These are phyloP conservation scores for Lipomyces japonicus DNA, from an alignment of 805 yeast genomes.

Conservation along the genomic window DNA sequence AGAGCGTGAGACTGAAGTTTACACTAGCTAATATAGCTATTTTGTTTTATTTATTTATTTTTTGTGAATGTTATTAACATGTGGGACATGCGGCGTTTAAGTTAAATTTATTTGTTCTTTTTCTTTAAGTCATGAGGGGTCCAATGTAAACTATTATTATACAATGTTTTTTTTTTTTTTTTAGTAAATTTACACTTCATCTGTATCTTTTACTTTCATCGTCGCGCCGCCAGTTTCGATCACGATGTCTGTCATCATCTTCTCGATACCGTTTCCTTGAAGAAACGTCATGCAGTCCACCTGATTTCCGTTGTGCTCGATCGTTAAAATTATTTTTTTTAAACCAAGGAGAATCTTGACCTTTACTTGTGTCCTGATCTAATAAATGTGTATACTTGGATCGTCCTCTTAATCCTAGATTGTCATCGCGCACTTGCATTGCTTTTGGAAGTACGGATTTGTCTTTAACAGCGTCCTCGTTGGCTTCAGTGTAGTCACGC, in stretches of 20 bases:
- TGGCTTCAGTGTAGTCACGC: constrained; percentile 33
- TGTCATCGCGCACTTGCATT: constrained; percentile 33
- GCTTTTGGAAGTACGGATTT: constrained; percentile 34
- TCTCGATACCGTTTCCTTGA: constrained; percentile 10
- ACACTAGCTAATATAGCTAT: not conserved
- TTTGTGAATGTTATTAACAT: not conserved
- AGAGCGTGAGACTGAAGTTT: constrained; percentile 47
- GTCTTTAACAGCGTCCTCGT: constrained; percentile 36
- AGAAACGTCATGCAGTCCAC: constrained; percentile 15
- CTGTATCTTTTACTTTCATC: not conserved
- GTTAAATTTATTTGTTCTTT: too few species aligned
- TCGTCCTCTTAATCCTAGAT: constrained; percentile 35
- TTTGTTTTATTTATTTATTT: not conserved
- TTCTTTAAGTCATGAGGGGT: too few species aligned
- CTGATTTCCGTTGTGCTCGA: constrained; percentile 13
- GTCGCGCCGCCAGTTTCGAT: too few species aligned
- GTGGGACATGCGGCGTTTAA: too few species aligned
- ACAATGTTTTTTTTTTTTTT: too few species aligned
- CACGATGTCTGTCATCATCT: not conserved
- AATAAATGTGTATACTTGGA: constrained; percentile 32
- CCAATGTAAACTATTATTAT: not conserved
- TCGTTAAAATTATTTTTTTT: constrained; percentile 6
- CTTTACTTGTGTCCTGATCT: constrained; percentile 36
- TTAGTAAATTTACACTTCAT: too few species aligned
- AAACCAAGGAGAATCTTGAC: constrained; percentile 23